Conservation (phyloP, 1,284 basidiomycete genomes). For the Apiotrichum domesticum region DNA sequence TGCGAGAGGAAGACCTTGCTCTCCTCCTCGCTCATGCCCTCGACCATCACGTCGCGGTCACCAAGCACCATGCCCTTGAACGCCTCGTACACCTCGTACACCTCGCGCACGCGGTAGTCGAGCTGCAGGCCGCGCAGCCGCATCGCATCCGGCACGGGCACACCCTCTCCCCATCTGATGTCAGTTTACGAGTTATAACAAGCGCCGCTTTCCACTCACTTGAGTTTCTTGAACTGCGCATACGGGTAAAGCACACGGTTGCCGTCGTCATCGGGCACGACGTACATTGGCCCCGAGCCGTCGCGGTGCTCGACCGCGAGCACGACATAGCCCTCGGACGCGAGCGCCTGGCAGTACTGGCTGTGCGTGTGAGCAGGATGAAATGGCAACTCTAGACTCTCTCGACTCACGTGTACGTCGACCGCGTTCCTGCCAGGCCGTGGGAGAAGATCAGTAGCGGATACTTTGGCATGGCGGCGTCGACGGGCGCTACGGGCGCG, state of each 20-base stretch:
- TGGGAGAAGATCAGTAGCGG: constrained; percentile 74
- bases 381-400: neutral
- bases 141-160: neutral
- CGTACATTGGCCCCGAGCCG: constrained; percentile 56
- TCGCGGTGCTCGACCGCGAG: constrained; percentile 73
- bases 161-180: neutral
- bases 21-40: constrained; percentile 2
- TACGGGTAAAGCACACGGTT: neutral
- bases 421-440: constrained; percentile 67
- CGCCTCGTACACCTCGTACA: constrained; percentile 55
- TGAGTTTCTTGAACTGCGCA: constrained; percentile 1
- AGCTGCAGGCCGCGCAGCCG: constrained; percentile 61
- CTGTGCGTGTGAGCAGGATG: neutral
- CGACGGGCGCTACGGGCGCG: neutral
- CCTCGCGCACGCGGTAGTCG: constrained; percentile 58
- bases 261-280: constrained; percentile 22
- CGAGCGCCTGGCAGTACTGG: constrained; percentile 63
- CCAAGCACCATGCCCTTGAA: constrained; percentile 30
- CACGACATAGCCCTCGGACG: constrained; percentile 67
- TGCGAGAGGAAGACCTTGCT: constrained; percentile 34
- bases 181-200: neutral
- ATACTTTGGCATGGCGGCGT: constrained; percentile 46
- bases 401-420: constrained; percentile 57
- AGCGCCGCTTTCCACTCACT: neutral
- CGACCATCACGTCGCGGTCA: neutral